These are phyloP conservation scores for Botryotinia narcissicola DNA, from an alignment of 2,329 filamentous ascomycete species.

Conservation along the genomic window DNA sequence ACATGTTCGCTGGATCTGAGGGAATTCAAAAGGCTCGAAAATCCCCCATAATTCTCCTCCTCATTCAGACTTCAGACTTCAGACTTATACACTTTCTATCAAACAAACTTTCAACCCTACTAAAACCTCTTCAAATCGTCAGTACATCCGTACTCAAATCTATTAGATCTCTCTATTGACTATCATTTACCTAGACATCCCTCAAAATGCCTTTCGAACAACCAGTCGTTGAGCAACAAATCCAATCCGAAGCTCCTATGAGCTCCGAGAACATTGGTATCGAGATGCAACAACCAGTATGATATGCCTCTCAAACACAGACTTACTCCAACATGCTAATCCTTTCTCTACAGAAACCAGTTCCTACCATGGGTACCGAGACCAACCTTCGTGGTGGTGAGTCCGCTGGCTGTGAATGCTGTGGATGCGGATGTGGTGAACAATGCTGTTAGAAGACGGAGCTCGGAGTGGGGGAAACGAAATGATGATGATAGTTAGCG, in stretches of 20 bases:
- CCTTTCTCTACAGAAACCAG: slow-evolving; percentile 24
- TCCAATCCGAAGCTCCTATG: slow-evolving; percentile 35
- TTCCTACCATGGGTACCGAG: slow-evolving; percentile 20
- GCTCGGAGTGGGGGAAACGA: background rate
- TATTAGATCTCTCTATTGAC: background rate
- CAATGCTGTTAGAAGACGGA: slow-evolving; percentile 21
- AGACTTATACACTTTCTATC: background rate
- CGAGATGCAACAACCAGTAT: slow-evolving; percentile 34
- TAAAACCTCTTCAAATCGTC: background rate
- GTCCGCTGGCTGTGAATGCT: slow-evolving; percentile 21
- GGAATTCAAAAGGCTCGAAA: slow-evolving; percentile 10
- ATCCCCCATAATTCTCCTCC: background rate
- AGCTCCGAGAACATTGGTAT: slow-evolving; percentile 27
- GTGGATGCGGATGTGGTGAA: slow-evolving; percentile 25
- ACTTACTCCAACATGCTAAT: slow-evolving; percentile 13
- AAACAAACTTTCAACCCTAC: background rate
- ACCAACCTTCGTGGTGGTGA: slow-evolving; percentile 26
- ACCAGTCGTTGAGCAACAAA: slow-evolving; percentile 33
- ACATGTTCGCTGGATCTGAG: background rate
- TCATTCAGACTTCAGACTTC: background rate
- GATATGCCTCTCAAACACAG: slow-evolving; percentile 2
- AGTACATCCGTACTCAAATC: background rate
- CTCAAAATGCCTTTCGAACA: slow-evolving; percentile 34
- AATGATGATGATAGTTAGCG: background rate
- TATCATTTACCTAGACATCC: background rate